These are phyloP conservation scores for Larix kaempferi DNA, from an alignment of 75 land plant genomes.

Conservation along the genomic window DNA sequence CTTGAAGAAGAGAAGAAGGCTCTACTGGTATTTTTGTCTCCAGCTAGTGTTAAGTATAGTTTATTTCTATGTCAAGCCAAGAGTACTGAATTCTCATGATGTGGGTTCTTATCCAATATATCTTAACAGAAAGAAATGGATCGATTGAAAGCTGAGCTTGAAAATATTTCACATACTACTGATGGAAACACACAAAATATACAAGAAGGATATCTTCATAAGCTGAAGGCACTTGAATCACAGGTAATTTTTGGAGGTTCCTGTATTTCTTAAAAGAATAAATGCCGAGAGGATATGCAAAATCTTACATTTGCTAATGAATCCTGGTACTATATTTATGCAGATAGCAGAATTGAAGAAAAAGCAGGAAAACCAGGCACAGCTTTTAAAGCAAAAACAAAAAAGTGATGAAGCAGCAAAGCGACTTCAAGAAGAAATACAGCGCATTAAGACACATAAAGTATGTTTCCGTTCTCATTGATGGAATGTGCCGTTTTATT, in stretches of 20 bases:
- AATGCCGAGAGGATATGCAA: neutral
- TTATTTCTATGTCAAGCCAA: conserved; percentile 1
- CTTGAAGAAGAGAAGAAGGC: conserved; percentile 88
- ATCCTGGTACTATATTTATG: neutral
- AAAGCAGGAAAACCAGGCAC: conserved; percentile 96
- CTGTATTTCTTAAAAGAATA: neutral
- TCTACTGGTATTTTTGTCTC: conserved; percentile 54
- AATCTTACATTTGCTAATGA: neutral
- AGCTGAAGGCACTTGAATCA: conserved; percentile 75
- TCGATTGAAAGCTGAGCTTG: conserved; percentile 56
- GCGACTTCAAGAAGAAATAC: conserved; percentile 92
- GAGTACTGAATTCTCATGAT: neutral
- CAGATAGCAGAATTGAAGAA: conserved; percentile 91
- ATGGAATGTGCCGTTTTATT: neutral
- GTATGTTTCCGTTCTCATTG: conserved; percentile 17
- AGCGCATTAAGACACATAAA: conserved; percentile 80
- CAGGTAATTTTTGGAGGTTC: conserved; percentile 52
- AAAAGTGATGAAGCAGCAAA: conserved; percentile 96
- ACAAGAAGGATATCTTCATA: conserved; percentile 81
- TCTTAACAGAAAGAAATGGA: conserved; percentile 81
- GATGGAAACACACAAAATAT: conserved; percentile 77
- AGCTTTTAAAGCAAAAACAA: conserved; percentile 87
- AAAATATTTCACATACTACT: conserved; percentile 51
- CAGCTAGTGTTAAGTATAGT: neutral
- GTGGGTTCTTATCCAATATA: neutral